Evolutionary conservation across 176 grass and related monocot species (phyloP).

Genomic region (Oryza australiensis): DNA sequence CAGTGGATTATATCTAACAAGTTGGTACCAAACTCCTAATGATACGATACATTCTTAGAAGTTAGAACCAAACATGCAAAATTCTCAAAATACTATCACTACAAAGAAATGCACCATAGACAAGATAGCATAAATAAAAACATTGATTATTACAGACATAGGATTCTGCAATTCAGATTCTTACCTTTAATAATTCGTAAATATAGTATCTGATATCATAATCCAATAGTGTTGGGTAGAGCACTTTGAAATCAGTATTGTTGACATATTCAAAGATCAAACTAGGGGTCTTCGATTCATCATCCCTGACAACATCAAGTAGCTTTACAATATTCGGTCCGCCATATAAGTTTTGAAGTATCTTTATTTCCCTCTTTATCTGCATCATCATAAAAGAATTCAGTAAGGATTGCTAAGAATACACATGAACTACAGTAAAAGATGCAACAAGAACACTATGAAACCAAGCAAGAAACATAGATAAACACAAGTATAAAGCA

Average conservation of each 20-base stretch:
- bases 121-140: background rate
- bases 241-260: slow-evolving; percentile 94
- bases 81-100: no score
- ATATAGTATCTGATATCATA: slow-evolving; percentile 95
- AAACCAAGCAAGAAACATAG: slow-evolving; percentile 3
- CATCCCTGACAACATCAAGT: slow-evolving; percentile 93
- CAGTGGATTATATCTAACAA: background rate
- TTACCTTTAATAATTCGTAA: slow-evolving; percentile 91
- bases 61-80: slow-evolving; percentile 10
- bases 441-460: slow-evolving; percentile 2
- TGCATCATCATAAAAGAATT: slow-evolving; percentile 36
- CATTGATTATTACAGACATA: background rate
- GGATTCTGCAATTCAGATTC: slow-evolving; percentile 5
- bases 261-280: slow-evolving; percentile 95
- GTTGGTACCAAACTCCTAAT: background rate
- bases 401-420: slow-evolving; percentile 7
- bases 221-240: slow-evolving; percentile 84
- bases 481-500: background rate
- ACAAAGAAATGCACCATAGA: no score
- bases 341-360: slow-evolving; percentile 97
- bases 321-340: slow-evolving; percentile 88
- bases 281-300: slow-evolving; percentile 91
- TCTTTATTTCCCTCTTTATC: slow-evolving; percentile 99
- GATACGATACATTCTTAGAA: no score
- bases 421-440: slow-evolving; percentile 3